Evolutionary conservation across 257 asterid species (phyloP).

Genomic region (Solanum sejunctum): DNA sequence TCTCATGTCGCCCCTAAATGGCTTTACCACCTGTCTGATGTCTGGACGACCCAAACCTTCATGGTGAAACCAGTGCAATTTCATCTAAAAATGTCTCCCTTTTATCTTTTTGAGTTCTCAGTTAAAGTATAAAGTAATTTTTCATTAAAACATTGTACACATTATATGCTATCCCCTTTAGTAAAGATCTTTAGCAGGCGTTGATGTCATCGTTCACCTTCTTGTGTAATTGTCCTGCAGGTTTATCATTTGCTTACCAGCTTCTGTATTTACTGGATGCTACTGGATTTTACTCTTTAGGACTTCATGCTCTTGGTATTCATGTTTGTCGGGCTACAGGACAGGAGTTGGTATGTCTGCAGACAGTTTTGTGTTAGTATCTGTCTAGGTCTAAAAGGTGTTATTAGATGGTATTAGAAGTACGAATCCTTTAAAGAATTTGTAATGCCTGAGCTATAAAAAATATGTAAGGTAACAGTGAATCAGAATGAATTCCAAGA

Average conservation of each 20-base stretch:
- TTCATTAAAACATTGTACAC: not conserved
- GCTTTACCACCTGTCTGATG: not conserved
- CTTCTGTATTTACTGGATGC: constrained; percentile 90
- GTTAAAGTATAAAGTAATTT: not conserved
- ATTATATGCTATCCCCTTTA: not conserved
- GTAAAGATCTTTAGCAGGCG: not conserved
- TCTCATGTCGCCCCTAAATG: not conserved
- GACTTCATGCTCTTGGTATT: constrained; percentile 83
- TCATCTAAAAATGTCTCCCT: not conserved
- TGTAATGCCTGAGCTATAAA: not conserved
- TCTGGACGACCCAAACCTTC: not conserved
- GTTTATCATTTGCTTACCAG: constrained; percentile 89
- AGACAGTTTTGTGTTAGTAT: not conserved
- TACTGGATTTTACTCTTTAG: constrained; percentile 81
- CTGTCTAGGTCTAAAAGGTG: not conserved
- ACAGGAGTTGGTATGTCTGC: constrained; percentile 71
- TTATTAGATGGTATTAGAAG: not conserved
- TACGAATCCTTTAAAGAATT: not conserved
- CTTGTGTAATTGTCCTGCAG: constrained; percentile 24
- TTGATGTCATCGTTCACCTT: not conserved
- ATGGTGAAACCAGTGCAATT: not conserved
- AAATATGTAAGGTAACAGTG: not conserved
- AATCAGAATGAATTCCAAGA: not conserved
- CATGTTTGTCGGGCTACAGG: constrained; percentile 99
- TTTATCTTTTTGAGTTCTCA: not conserved